Evolutionary conservation across 495 filamentous ascomycete genomes (phyloP), one percentile per base, ranked within the genome.

Genomic region (Podospora didyma): DNA sequence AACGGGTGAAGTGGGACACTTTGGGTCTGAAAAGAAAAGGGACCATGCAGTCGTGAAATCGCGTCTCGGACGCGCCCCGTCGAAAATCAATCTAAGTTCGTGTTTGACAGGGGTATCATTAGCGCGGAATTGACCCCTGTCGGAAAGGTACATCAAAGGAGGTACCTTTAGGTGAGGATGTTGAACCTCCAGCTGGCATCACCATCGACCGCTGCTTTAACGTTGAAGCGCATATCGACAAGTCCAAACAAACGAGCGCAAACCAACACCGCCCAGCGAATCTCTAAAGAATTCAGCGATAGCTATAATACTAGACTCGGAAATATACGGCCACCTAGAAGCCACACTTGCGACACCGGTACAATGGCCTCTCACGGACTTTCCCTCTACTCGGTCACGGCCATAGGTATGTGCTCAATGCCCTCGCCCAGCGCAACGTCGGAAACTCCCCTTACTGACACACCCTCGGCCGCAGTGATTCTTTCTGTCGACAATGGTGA

Each of bases 311-410:
- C n/a, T n/a, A n/a, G n/a, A n/a, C n/a, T n/a, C n/a, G n/a, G n/a
- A n/a, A n/a, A n/a, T n/a, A n/a, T n/a, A n/a, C n/a, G n/a, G n/a
- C n/a, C n/a, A n/a, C n/a, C n/a, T n/a, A n/a, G n/a, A n/a, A n/a
- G n/a, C n/a, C n/a, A n/a, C n/a, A n/a, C n/a, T n/a, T n/a, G n/a
- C n/a, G n/a, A n/a, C n/a, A n/a, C n/a, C n/a, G n/a, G n/a, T n/a
- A 31, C 26, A 3, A 79, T 79, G 77, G 68, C 73, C 26, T 74
- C 77, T 42, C 75, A n/a, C n/a, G n/a, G 75, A 67, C 85, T 97
- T 71, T 90, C 91, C 56, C 84, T 97, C 58, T 93, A 94, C 78
- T 89, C 90, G 65, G 86, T 97, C 64, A 92, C 92, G 70, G 92
- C 92, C 62, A 86, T 97, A 75, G 82, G 97, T 71, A 84, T 20